Conservation (phyloP, 1,139 yeast species). For the Blastobotrys buckinghamii region DNA sequence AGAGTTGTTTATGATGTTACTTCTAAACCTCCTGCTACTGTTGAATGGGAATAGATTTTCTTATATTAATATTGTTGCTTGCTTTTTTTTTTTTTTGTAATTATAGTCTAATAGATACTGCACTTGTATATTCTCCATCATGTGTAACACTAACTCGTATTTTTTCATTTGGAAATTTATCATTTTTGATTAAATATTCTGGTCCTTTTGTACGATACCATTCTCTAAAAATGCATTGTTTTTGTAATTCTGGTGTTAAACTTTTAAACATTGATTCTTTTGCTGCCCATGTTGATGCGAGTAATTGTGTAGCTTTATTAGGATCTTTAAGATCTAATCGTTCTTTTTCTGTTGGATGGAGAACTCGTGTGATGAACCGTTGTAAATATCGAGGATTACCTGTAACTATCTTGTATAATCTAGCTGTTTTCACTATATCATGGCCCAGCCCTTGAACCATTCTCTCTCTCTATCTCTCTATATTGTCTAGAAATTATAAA, state of each 20-base stretch:
- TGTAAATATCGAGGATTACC: constrained; percentile 27
- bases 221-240: constrained; percentile 46
- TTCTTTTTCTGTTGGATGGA: constrained; percentile 47
- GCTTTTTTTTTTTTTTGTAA: too few relatives aligned
- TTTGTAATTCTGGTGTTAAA: constrained; percentile 46
- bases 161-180: constrained; percentile 35
- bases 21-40: constrained; percentile 98
- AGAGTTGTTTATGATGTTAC: constrained; percentile 98
- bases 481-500: not conserved
- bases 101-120: constrained; percentile 27
- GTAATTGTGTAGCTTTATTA: constrained; percentile 20
- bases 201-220: constrained; percentile 46
- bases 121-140: constrained; percentile 48
- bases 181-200: constrained; percentile 9
- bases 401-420: constrained; percentile 45
- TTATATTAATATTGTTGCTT: not conserved
- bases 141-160: constrained; percentile 58
- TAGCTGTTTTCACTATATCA: constrained; percentile 48
- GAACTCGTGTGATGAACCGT: constrained; percentile 45
- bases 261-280: constrained; percentile 73
- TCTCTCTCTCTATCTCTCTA: too few relatives aligned
- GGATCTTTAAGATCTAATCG: constrained; percentile 25
- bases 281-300: constrained; percentile 67
- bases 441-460: constrained; percentile 50
- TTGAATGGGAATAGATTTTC: constrained; percentile 79